Base-by-base conservation (phyloP, 1,139 yeast genomes). In the Geotrichum citri-aurantii region DNA sequence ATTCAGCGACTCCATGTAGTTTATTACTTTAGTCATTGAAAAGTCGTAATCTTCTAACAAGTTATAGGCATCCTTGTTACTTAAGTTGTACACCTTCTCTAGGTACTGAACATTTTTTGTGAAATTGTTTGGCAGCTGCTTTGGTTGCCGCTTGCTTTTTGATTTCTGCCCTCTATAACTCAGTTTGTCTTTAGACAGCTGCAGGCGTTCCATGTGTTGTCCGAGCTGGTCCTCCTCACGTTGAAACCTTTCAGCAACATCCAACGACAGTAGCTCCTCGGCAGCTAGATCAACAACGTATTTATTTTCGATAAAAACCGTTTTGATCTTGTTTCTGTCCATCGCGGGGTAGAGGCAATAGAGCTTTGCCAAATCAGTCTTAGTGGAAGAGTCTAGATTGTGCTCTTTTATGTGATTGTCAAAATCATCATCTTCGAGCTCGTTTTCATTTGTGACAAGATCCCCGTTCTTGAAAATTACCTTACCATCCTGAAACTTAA, bases 251-350 rank as follows among this genome's bases (percentile, higher is more conserved):
- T 53, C 33, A 17, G 54, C 54, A 19, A 29, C 31, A 21, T 57
- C 56, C 8, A 57, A 46, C 14, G 59, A 57, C 12, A 59, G 29
- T 8, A 59, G 58, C n/a, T 54, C 56, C 23, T 59, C 62, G n/a
- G 62, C 54, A 7, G 62, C 56, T 1, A 56, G 50, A 17, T 55
- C 56, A 2, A 58, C 42, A 46, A 57, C 50, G 23, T 54, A 24
- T 10, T 52, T 50, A 40, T 46, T 44, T 14, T 57, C 58, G 7
- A 17, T 26, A 4, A 53, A 29, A 2, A 48, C 49, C 6, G 31
- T n/a, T 10, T 23, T 19, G 11, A 53, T 23, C 19, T 49, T 57
- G 3, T 46, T 24, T 14, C 12, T 21, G 11, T 48, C 3, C 14
- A 57, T 57, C 5, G 4, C 17, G 3, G 59, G 57, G 42, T 48